Evolutionary conservation across 2,329 filamentous ascomycete genomes (phyloP), one percentile per base, ranked within the genome.

Genomic region (Colletotrichum spinosum): DNA sequence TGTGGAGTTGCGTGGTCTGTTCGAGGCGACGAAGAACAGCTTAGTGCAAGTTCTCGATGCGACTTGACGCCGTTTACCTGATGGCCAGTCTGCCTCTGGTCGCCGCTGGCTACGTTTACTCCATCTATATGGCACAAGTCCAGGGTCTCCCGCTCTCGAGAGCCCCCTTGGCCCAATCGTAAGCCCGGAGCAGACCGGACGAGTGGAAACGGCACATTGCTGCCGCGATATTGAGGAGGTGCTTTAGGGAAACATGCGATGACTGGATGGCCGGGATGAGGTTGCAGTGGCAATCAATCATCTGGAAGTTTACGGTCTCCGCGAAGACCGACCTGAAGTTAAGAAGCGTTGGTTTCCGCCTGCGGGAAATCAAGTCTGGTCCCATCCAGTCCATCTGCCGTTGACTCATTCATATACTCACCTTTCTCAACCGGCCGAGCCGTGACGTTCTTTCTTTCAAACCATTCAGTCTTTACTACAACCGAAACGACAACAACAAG

Each of bases 71-170:
- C 35, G 41, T 48, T 62, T 48, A 44, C 46, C 57, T 56, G 37
- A 65, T 56, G 38, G 58, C 45, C 38, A 17, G 39, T 42, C 45
- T 34, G n/a, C 62, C 35, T 37, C 34, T 41, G 55, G 39, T 15
- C 57, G 57, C 13, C 37, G 15, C n/a, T 44, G 38, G 9, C 15
- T 38, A 46, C 9, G 25, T n/a, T 25, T 39, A 65, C 58, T 53
- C 15, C 56, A 65, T 34, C 25, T 62, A 65, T 34, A 34, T 65
- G 52, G 62, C 46, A 56, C 62, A 50, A 41, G n/a, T 9, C 34
- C 61, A 17, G 39, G 34, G 38, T 39, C 17, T 44, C 17, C 12
- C 17, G 44, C 46, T 8, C 8, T 35, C 38, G 35, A 45, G 54
- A 41, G 46, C 35, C 12, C 46, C 48, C 58, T 25, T 66, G 48